phyloP scores from a whole-genome alignment of 2,329 filamentous ascomycete species.

The Boeremia lycopersici region DNA sequence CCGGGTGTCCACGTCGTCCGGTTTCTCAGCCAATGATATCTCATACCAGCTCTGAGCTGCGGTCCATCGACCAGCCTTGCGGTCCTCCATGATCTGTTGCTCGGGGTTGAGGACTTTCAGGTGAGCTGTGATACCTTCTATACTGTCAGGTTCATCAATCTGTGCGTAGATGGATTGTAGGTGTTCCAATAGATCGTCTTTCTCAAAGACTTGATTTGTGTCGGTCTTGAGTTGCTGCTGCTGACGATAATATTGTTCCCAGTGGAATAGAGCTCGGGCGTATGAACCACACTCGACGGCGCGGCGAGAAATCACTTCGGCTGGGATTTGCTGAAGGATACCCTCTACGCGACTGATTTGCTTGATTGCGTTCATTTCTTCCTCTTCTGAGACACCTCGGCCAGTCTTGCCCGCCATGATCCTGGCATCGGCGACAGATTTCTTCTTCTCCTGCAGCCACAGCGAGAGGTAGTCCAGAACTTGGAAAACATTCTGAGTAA shows the following conservation, averaged over 20 bases:
- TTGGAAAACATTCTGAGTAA: conserved; percentile 78
- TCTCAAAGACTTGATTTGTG: conserved; percentile 56
- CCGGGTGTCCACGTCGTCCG: conserved; percentile 77
- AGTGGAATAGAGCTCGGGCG: conserved; percentile 87
- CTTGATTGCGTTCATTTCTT: conserved; percentile 59
- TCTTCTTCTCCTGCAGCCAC: conserved; percentile 84
- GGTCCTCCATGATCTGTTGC: conserved; percentile 90
- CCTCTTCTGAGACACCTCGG: conserved; percentile 53
- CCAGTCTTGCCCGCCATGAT: conserved; percentile 53
- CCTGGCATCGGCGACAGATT: conserved; percentile 47
- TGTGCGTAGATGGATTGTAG: conserved; percentile 95
- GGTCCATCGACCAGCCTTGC: conserved; percentile 90
- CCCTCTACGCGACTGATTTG: conserved; percentile 70
- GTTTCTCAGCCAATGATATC: conserved; percentile 79
- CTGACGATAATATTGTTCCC: conserved; percentile 85
- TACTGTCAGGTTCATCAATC: conserved; percentile 95
- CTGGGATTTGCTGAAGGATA: conserved; percentile 71
- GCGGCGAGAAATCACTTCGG: conserved; percentile 76
- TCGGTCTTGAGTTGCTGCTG: conserved; percentile 49
- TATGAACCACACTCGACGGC: conserved; percentile 95
- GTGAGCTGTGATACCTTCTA: conserved; percentile 91
- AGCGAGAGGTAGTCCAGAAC: conserved; percentile 89
- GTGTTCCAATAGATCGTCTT: conserved; percentile 71
- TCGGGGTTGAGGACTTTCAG: conserved; percentile 87
- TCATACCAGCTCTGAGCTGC: conserved; percentile 98